phyloP scores from a whole-genome alignment of 2,329 filamentous ascomycete genomes.

The Leptographium radiaticola region DNA sequence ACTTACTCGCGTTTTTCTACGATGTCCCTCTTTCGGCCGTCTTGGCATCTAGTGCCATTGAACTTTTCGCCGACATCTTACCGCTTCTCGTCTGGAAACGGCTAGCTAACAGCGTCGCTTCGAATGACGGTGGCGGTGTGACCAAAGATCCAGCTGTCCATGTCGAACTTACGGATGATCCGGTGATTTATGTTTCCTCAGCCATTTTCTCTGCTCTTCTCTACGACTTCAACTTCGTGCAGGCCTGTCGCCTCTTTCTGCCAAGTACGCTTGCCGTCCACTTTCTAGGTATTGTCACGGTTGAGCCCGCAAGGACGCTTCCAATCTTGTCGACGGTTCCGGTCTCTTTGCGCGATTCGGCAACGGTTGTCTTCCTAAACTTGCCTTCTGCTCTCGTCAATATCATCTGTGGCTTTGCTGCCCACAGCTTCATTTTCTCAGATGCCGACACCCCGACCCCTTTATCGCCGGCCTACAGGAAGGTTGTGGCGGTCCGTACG shows the following conservation, averaged over 20 bases:
- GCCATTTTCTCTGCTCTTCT: constrained; percentile 56
- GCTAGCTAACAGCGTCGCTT: background rate
- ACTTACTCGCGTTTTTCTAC: constrained; percentile 71
- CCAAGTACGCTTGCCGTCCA: constrained; percentile 59
- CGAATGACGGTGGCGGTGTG: background rate
- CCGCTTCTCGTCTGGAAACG: constrained; percentile 1
- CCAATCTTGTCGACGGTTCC: constrained; percentile 17
- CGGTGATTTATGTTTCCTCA: constrained; percentile 35
- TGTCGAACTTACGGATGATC: background rate
- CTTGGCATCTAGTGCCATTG: background rate
- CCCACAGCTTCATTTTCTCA: constrained; percentile 61
- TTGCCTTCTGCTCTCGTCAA: constrained; percentile 36
- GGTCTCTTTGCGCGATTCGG: constrained; percentile 25
- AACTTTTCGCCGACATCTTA: constrained; percentile 1
- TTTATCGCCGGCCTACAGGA: background rate
- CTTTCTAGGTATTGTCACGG: constrained; percentile 58
- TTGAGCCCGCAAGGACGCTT: constrained; percentile 42
- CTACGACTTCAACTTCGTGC: constrained; percentile 60
- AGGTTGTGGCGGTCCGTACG: constrained; percentile 53
- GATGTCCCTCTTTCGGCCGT: constrained; percentile 27
- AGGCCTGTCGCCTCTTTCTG: constrained; percentile 56
- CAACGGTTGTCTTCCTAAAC: constrained; percentile 28
- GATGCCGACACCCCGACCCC: constrained; percentile 33
- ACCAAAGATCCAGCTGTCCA: background rate
- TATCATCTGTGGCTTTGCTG: constrained; percentile 51